Base-by-base conservation (phyloP, 2,329 filamentous ascomycete genomes). In the Fusarium albidum region DNA sequence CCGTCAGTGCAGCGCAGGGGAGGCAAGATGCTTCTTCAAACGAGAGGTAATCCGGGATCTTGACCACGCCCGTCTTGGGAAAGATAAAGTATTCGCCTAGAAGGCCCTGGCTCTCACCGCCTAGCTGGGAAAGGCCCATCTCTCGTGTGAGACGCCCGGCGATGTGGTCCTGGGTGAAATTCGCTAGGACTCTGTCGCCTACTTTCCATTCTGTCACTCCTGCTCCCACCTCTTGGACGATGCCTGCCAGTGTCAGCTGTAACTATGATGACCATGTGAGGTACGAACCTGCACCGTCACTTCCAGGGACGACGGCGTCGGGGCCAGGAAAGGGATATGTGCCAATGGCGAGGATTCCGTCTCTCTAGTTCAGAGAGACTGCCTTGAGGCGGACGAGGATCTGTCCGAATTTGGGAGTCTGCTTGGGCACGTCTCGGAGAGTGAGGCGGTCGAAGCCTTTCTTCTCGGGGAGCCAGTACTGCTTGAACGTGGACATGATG, bases 21-120 rank as follows among this genome's bases (percentile, higher is more conserved):
- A 64, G 29, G 25, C 49, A 55, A 6, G 51, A 52, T 3, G 57
- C 61, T 28, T 64, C 59, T 5, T 55, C 61, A 18, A 59, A 54
- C 7, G 49, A 54, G 9, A 64, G 29, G 14, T 60, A 57, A 3
- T 51, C 52, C 2, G 61, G 61, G 21, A 61, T 53, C 21, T 31
- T 50, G 21, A 64, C 57, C 7, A 64, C 10, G 5, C 45, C 59
- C 2, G 47, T 46, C 27, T 50, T 49, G 7, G 57, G 57, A 10
- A 63, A 61, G 28, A 61, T 29, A n/a, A 48, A 46, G 21, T 64
- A 63, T 34, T 64, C 59, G n/a, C 52, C 47, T 4, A 55, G 38
- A 27, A 52, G 52, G 17, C 33, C 52, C 28, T 59, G 52, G 32
- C 49, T 49, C 15, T 53, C 50, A 11, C 43, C 47, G 5, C 50